Evolutionary conservation across 352 stramenopile genomes (phyloP), one percentile per base, ranked within the genome.

Genomic region (Peronospora farinosa): DNA sequence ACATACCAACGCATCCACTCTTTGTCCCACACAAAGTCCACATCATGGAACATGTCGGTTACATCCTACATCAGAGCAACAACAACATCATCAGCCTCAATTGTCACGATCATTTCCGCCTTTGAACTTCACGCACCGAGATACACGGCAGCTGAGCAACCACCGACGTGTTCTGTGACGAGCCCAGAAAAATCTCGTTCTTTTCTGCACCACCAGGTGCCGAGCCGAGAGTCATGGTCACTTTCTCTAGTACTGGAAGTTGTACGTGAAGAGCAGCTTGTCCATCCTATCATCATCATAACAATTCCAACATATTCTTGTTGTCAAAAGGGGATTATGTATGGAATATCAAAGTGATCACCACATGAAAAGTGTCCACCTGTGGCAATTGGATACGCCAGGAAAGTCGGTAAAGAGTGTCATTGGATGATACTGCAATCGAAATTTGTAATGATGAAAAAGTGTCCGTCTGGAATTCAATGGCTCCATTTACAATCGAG

Each of bases 1-100:
- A 86, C 62, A 54, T 70, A 72, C 73, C 75, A 84, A 0, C 75
- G 72, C 41, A 86, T 43, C 72, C 75, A 86, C n/a, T 66, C 16
- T 3, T 49, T 37, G 44, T 74, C 68, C 72, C 72, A 83, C 21
- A 64, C 57, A 38, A 79, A 79, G 0, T 61, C 56, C 16, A 78
- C 40, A 11, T 67, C 44, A 13, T 67, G 66, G 23, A 72, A 64
- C 6, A 43, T 23, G 30, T 65, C 57, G 0, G 54, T 28, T 33
- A 67, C 41, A 33, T 74, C 49, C 69, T 83, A 32, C n/a, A n/a
- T n/a, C n/a, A 33, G 45, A 33, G 25, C 15, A 36, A 16, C 31
- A 37, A 7, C 25, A 3, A 21, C n/a, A n/a, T n/a, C n/a, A n/a
- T 42, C 1, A 42, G 17, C 8, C 7, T 42, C 17, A 28, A 27